Evolutionary conservation across 441 rosid genomes (phyloP), one percentile per base, ranked within the genome.

Genomic region (Gossypium lobatum): DNA sequence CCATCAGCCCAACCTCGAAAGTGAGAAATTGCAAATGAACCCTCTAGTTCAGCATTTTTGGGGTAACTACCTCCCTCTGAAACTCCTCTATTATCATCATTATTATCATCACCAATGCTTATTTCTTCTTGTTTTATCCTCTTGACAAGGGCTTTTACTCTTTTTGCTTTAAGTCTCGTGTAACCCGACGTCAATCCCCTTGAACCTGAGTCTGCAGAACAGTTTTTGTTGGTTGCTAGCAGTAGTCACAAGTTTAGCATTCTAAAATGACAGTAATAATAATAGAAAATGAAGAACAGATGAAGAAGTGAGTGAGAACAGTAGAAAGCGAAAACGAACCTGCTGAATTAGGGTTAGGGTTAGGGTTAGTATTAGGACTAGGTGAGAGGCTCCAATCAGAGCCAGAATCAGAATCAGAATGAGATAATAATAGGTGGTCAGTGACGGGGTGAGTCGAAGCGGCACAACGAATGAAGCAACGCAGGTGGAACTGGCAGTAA

Each of bases 101-200:
- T 17, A 54, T 54, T 18, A 17, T 54, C 59, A 58, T 11, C 63
- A 23, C 26, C 31, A 11, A 66, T 55, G 31, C 17, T 72, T 74
- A 57, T 26, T 17, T 75, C 58, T 60, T 84, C 77, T 82, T 78
- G 86, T 68, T 74, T 78, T 65, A 84, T 78, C 75, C 71, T 88
- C 50, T 84, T 80, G 77, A 81, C 87, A 21, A 93, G 77, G 78
- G 83, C 82, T 79, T 83, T 85, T 62, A 90, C 85, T 74, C 80
- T 88, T 63, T 85, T 88, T 3, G 84, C 88, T 80, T 89, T 93
- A 70, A 93, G 77, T 80, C 85, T 88, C 31, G 82, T 80, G 46
- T 87, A 88, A 83, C 80, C 82, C 37, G 76, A 52, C 54, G 68
- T 61, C 37, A 73, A 45, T 57, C 65, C 76, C 77, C 52, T 72